Conservation (phyloP, 2,329 filamentous ascomycete genomes). For the Apiospora koreana region DNA sequence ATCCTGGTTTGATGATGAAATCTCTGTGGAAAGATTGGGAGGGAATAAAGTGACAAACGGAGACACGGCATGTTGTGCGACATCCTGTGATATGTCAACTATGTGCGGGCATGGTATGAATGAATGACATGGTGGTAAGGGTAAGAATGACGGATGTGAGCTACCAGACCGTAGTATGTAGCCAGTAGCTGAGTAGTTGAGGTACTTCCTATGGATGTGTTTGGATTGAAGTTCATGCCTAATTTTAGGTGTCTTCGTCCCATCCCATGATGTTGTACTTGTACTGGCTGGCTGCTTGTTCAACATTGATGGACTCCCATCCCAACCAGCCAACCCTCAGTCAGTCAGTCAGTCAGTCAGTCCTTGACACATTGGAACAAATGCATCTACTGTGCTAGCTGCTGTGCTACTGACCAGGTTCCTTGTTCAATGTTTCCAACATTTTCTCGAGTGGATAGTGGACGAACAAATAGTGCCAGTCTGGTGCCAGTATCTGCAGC, state of each 20-base stretch:
- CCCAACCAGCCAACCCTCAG: neutral
- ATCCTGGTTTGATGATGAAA: conserved; percentile 2
- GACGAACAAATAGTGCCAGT: neutral
- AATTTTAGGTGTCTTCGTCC: neutral
- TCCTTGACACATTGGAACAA: neutral
- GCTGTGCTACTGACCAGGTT: conserved; percentile 4
- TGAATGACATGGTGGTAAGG: neutral
- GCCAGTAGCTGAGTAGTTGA: neutral
- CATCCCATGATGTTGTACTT: neutral
- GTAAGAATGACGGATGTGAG: too few species aligned
- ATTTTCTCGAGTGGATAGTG: neutral
- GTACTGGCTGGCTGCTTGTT: neutral
- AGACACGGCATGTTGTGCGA: conserved; percentile 3
- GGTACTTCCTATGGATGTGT: neutral
- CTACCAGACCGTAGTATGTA: too few species aligned
- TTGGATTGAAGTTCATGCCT: neutral
- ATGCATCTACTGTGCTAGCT: neutral
- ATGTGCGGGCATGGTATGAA: too few species aligned
- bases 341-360: too few species aligned
- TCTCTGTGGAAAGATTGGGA: neutral
- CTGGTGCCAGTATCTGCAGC: neutral
- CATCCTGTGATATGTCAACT: neutral
- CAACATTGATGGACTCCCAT: neutral
- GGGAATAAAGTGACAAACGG: conserved; percentile 1
- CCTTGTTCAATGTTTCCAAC: neutral